These are phyloP conservation scores for Lachnellula occidentalis DNA, from an alignment of 2,329 filamentous ascomycete genomes.

Conservation along the genomic window DNA sequence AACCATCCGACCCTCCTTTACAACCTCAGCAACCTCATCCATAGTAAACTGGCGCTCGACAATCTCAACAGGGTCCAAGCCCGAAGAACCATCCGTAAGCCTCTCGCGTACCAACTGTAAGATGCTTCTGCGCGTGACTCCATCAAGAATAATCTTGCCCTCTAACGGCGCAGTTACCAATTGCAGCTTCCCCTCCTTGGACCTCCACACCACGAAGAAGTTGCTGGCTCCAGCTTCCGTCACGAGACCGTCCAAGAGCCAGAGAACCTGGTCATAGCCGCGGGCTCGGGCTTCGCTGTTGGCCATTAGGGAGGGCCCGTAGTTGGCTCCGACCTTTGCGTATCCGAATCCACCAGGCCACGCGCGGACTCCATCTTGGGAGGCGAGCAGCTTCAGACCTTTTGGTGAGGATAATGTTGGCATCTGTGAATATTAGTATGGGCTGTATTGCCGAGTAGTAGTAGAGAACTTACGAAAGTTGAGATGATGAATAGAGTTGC, in stretches of 20 bases:
- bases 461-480: conserved; percentile 53
- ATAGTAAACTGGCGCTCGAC: conserved; percentile 83
- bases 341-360: conserved; percentile 93
- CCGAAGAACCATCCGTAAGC: conserved; percentile 38
- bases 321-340: conserved; percentile 91
- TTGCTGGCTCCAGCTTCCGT: conserved; percentile 91
- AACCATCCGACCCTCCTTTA: conserved; percentile 68
- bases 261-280: conserved; percentile 88
- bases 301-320: conserved; percentile 76
- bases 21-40: conserved; percentile 66
- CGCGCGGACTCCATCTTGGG: conserved; percentile 74
- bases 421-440: conserved; percentile 42
- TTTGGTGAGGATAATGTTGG: conserved; percentile 47
- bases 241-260: conserved; percentile 78
- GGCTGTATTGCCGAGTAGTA: conserved; percentile 32
- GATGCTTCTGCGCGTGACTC: conserved; percentile 78
- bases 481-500: conserved; percentile 85
- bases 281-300: conserved; percentile 66
- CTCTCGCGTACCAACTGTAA: conserved; percentile 65
- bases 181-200: conserved; percentile 57
- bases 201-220: conserved; percentile 80
- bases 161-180: conserved; percentile 80
- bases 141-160: conserved; percentile 79
- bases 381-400: conserved; percentile 72
- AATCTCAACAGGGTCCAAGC: conserved; percentile 54